These are phyloP conservation scores for Boletus edulis DNA, from an alignment of 768 basidiomycete species.

Conservation along the genomic window DNA sequence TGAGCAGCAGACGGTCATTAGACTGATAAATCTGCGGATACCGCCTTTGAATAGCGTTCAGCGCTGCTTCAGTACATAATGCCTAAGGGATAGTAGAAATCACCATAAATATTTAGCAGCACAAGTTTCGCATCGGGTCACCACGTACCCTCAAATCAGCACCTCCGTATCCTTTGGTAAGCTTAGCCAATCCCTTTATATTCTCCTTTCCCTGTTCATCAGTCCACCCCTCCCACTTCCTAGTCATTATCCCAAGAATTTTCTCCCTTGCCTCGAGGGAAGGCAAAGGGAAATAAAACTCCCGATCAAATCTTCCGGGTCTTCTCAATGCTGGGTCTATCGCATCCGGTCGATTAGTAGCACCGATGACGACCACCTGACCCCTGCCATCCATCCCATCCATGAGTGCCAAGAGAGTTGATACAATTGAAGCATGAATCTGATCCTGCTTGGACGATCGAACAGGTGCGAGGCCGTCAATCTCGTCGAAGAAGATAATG, in stretches of 20 bases:
- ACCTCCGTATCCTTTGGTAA: slow-evolving; percentile 97
- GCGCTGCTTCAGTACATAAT: slow-evolving; percentile 91
- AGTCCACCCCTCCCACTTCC: slow-evolving; percentile 84
- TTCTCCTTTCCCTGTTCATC: slow-evolving; percentile 46
- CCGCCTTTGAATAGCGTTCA: slow-evolving; percentile 93
- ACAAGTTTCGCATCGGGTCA: neutral
- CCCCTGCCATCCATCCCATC: slow-evolving; percentile 99
- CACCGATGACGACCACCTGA: slow-evolving; percentile 96
- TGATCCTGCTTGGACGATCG: slow-evolving; percentile 99
- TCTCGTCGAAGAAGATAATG: slow-evolving; percentile 99
- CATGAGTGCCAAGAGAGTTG: slow-evolving; percentile 94
- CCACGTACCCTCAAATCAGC: slow-evolving; percentile 85
- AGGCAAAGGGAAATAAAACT: slow-evolving; percentile 96
- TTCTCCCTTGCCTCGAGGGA: slow-evolving; percentile 79
- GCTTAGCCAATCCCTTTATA: slow-evolving; percentile 68
- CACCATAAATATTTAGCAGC: neutral
- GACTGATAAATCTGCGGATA: slow-evolving; percentile 99
- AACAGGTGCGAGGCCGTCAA: slow-evolving; percentile 97
- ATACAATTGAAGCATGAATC: slow-evolving; percentile 97
- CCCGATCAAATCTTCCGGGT: slow-evolving; percentile 94
- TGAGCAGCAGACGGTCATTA: slow-evolving; percentile 76
- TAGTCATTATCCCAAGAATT: slow-evolving; percentile 89
- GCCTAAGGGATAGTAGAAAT: slow-evolving; percentile 48
- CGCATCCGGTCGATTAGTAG: slow-evolving; percentile 97
- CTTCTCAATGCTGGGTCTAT: slow-evolving; percentile 93